phyloP scores from a whole-genome alignment of 306 rosid genomes.

The Quercus ilex region DNA sequence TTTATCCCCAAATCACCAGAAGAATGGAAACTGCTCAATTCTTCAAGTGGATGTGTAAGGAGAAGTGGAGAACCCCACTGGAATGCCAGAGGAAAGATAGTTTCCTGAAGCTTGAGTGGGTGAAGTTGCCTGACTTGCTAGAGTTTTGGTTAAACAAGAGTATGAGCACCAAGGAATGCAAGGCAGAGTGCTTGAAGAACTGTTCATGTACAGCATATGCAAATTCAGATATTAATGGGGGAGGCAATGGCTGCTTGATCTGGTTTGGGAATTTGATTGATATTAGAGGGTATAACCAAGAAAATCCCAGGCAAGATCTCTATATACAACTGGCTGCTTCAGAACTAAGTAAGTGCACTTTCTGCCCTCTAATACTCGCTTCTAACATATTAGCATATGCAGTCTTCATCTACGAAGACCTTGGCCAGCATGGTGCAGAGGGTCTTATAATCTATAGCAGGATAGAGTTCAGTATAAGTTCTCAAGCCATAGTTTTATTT shows the following conservation, averaged over 20 bases:
- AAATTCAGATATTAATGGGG: conserved; percentile 1
- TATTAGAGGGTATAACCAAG: conserved; percentile 8
- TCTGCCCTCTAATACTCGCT: no score
- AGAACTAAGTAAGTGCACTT: no score
- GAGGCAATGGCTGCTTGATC: conserved; percentile 35
- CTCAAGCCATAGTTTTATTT: no score
- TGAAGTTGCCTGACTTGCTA: conserved; percentile 28
- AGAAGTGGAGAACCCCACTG: no score
- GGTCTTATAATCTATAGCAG: no score
- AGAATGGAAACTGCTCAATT: background rate
- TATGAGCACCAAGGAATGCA: conserved; percentile 20
- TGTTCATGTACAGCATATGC: conserved; percentile 34
- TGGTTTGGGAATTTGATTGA: conserved; percentile 33
- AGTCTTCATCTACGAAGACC: no score
- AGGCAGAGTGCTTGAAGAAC: conserved; percentile 22
- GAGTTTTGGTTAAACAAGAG: conserved; percentile 21
- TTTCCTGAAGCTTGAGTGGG: background rate
- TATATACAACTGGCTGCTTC: no score
- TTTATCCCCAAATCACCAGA: background rate
- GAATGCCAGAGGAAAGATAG: background rate
- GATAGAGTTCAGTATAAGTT: no score
- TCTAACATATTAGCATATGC: no score
- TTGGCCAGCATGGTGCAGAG: no score
- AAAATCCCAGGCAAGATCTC: conserved; percentile 30
- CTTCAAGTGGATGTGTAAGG: no score